A percentile compares a stretch with the other conserved stretches of the same genome.
Conservation (phyloP, 371 early-diverging fungal genomes). For the Actinomucor elegans region DNA sequence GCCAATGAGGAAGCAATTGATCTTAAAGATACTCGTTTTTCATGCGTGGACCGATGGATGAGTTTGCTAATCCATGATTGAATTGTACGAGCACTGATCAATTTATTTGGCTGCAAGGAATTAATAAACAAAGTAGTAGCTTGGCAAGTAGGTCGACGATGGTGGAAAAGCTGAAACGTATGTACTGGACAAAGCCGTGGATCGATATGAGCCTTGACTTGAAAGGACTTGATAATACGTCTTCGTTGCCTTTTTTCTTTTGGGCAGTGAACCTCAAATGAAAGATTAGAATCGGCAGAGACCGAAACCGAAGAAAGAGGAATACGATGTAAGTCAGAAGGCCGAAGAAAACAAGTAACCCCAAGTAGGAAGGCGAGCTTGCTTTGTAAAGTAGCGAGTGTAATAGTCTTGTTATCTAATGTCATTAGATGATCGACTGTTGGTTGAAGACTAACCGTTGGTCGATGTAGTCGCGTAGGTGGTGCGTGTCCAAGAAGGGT, state of each 20-base stretch:
- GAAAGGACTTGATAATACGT: constrained; percentile 14
- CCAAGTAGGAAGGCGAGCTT: constrained; percentile 17
- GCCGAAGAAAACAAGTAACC: constrained; percentile 13
- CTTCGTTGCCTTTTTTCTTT: not conserved
- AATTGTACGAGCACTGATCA: not conserved
- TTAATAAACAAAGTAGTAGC: not conserved
- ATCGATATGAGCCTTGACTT: not conserved
- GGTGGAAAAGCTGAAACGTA: not conserved
- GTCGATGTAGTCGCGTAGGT: not conserved
- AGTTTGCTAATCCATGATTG: not conserved
- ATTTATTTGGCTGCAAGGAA: not conserved
- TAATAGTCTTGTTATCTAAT: not conserved
- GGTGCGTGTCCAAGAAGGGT: not conserved
- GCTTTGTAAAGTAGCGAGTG: not conserved
- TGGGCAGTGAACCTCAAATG: constrained; percentile 1
- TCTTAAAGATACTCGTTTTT: not conserved
- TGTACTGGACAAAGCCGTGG: not conserved
- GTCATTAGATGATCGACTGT: not conserved
- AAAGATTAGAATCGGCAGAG: not conserved
- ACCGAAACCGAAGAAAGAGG: not conserved
- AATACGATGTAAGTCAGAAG: constrained; percentile 13
- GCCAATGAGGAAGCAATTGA: constrained; percentile 10
- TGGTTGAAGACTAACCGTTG: not conserved
- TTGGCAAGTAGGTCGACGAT: not conserved
- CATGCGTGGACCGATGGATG: not conserved